A percentile compares a stretch with the other conserved stretches of the same genome.
phyloP scores from a whole-genome alignment of 257 asterid species.

The Nicotiana tomentosiformis region DNA sequence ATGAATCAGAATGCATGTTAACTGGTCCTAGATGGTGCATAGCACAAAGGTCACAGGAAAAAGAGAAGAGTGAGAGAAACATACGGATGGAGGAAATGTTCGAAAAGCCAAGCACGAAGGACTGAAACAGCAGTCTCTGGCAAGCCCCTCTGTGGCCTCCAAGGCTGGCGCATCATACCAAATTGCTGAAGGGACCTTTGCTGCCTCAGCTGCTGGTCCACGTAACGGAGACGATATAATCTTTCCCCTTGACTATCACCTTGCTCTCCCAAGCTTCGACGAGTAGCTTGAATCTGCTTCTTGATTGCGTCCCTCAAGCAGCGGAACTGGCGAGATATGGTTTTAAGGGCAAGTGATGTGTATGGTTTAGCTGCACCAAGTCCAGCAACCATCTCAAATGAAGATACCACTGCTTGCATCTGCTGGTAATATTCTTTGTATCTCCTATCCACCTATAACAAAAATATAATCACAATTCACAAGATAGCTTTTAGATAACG shows the following conservation, averaged over 20 bases:
- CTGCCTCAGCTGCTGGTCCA: conserved; percentile 69
- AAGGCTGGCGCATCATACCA: conserved; percentile 63
- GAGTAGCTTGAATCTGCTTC: conserved; percentile 50
- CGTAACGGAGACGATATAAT: conserved; percentile 52
- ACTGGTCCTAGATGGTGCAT: background rate
- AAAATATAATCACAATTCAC: background rate
- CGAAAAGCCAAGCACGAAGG: conserved; percentile 92
- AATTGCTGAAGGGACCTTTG: conserved; percentile 58
- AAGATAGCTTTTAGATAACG: background rate
- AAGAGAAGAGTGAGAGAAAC: conserved; percentile 7
- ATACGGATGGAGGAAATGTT: conserved; percentile 90
- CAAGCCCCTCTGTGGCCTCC: conserved; percentile 91
- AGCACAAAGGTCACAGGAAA: background rate
- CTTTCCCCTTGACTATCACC: conserved; percentile 35
- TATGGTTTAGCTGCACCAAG: conserved; percentile 61
- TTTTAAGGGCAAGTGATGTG: conserved; percentile 58
- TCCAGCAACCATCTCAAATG: conserved; percentile 58
- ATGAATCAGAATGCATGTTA: background rate
- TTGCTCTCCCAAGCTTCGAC: conserved; percentile 49
- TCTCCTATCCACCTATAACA: conserved; percentile 55
- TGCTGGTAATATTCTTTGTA: conserved; percentile 59
- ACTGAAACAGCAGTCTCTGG: conserved; percentile 71
- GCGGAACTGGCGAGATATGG: conserved; percentile 69
- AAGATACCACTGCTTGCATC: conserved; percentile 54
- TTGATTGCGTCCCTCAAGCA: conserved; percentile 54